Percentiles rank a stretch among this genome's conserved stretches.
Evolutionary conservation across 2,329 filamentous ascomycete genomes (phyloP).

Genomic region (Phyllosticta citribraziliensis): DNA sequence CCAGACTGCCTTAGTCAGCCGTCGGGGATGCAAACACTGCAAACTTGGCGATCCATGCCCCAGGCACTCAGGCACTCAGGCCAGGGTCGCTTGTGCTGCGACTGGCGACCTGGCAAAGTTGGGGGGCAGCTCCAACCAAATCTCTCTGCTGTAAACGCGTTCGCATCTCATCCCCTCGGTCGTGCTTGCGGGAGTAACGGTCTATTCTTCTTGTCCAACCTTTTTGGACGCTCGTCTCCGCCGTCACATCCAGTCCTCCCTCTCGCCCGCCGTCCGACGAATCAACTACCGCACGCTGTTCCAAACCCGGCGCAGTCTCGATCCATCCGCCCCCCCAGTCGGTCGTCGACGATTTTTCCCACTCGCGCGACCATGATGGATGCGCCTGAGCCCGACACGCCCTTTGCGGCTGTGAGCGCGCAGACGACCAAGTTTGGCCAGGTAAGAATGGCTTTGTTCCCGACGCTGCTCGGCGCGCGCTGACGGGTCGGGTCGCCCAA

Average conservation of each 20-base stretch:
- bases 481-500: neutral
- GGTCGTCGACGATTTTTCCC: neutral
- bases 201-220: neutral
- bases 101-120: neutral
- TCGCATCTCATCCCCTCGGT: neutral
- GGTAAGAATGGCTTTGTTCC: constrained; percentile 40
- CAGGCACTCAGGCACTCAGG: neutral
- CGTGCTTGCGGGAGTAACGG: neutral
- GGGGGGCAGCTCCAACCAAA: neutral
- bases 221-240: neutral
- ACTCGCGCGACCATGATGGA: constrained; percentile 52
- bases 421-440: constrained; percentile 69
- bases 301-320: neutral
- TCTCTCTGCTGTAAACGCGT: neutral
- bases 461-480: neutral
- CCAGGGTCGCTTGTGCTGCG: no score
- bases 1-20: neutral
- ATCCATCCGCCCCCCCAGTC: neutral
- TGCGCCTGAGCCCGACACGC: constrained; percentile 78
- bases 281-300: neutral
- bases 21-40: neutral
- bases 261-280: neutral
- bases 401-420: constrained; percentile 79
- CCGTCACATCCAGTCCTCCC: neutral
- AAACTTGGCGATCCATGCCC: neutral